Conservation (phyloP, 2,329 filamentous ascomycete species). For the Diaporthe aspalathi region DNA sequence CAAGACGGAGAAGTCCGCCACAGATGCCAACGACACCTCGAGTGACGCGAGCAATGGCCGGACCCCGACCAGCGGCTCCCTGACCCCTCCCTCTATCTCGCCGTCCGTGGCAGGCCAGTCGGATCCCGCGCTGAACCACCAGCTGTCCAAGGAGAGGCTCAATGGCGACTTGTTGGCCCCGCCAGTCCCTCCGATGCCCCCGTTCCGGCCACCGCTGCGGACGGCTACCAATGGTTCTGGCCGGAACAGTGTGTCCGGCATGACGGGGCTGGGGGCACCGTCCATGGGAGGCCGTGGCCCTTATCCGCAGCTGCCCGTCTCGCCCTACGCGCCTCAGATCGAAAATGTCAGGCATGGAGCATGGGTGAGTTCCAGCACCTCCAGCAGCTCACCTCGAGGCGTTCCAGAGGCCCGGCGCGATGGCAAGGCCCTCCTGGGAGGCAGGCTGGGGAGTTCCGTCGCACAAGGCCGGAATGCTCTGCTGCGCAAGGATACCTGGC, state of each 20-base stretch:
- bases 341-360: conserved; percentile 83
- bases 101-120: conserved; percentile 76
- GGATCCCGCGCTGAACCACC: conserved; percentile 73
- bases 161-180: conserved; percentile 41
- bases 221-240: conserved; percentile 56
- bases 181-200: conserved; percentile 47
- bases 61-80: conserved; percentile 74
- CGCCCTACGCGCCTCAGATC: conserved; percentile 83
- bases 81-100: conserved; percentile 80
- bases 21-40: conserved; percentile 63
- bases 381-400: neutral
- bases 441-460: neutral
- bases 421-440: no score
- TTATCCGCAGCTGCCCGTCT: conserved; percentile 71
- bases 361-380: conserved; percentile 73
- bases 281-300: conserved; percentile 63
- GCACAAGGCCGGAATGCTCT: neutral
- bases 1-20: conserved; percentile 67
- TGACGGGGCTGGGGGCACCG: conserved; percentile 70
- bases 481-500: neutral
- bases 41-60: conserved; percentile 71
- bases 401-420: neutral
- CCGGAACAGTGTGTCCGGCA: conserved; percentile 73
- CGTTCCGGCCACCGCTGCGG: conserved; percentile 53
- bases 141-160: conserved; percentile 50